Conservation (phyloP, 495 filamentous ascomycete species). For the Aspergillus baeticus region DNA sequence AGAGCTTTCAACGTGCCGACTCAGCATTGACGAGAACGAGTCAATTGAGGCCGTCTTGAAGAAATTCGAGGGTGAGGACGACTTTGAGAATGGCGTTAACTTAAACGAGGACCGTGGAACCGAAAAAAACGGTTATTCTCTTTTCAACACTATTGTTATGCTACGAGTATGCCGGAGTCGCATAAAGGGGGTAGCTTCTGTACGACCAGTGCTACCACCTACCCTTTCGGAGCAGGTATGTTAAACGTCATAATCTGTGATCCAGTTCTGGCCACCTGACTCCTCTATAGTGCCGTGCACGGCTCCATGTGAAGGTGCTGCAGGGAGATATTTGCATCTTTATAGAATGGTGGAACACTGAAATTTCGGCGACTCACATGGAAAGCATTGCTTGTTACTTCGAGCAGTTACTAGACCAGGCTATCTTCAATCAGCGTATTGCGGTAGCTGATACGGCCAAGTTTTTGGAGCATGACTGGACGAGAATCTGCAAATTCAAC, state of each 20-base stretch:
- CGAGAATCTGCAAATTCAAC: constrained; percentile 44
- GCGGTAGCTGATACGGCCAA: constrained; percentile 32
- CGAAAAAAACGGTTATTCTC: constrained; percentile 18
- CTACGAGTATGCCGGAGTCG: constrained; percentile 34
- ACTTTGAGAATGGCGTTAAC: constrained; percentile 10
- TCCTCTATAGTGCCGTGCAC: constrained; percentile 39
- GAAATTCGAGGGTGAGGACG: constrained; percentile 21
- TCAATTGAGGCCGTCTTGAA: constrained; percentile 31
- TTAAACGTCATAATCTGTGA: neutral
- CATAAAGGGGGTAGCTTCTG: constrained; percentile 16
- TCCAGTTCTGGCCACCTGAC: constrained; percentile 4
- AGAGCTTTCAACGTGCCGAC: constrained; percentile 21
- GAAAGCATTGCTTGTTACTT: constrained; percentile 42
- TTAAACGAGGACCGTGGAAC: constrained; percentile 7
- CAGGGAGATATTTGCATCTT: constrained; percentile 42
- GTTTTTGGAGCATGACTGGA: constrained; percentile 40
- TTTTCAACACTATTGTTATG: constrained; percentile 43
- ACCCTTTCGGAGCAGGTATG: constrained; percentile 37
- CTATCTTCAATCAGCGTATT: constrained; percentile 27
- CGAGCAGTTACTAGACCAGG: constrained; percentile 30
- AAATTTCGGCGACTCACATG: constrained; percentile 44
- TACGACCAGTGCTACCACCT: constrained; percentile 30
- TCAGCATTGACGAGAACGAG: constrained; percentile 34
- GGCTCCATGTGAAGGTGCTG: constrained; percentile 46
- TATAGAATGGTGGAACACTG: constrained; percentile 46